A percentile compares a stretch with the other conserved stretches of the same genome.
Evolutionary conservation across 2,329 filamentous ascomycete genomes (phyloP).

Genomic region (Moelleriella libera): DNA sequence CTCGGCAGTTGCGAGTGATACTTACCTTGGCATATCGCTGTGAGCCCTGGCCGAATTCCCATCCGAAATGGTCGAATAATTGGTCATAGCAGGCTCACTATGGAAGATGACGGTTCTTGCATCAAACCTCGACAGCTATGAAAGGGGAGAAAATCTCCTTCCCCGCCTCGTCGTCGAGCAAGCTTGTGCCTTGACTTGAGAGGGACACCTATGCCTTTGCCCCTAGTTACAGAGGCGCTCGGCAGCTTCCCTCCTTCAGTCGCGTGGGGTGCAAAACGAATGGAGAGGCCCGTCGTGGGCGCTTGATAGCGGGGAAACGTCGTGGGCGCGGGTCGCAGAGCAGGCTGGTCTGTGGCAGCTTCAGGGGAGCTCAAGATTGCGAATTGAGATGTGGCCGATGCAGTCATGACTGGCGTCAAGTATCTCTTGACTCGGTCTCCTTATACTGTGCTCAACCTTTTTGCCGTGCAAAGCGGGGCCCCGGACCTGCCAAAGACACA

Average conservation of each 20-base stretch:
- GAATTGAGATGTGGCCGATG: neutral
- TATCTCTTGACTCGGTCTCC: neutral
- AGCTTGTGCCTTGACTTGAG: too few relatives aligned
- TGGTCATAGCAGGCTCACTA: constrained; percentile 30
- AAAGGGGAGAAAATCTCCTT: too few relatives aligned
- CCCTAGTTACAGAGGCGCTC: neutral
- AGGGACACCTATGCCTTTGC: neutral
- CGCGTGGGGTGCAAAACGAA: neutral
- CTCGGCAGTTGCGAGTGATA: neutral
- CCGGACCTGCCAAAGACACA: neutral
- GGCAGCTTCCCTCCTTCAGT: neutral
- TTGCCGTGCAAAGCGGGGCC: neutral
- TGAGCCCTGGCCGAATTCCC: constrained; percentile 23
- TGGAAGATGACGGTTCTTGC: neutral
- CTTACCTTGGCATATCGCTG: constrained; percentile 35
- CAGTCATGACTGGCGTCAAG: neutral
- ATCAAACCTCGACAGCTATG: too few relatives aligned
- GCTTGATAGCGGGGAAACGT: neutral
- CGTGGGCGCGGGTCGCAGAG: neutral
- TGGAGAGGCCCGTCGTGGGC: neutral
- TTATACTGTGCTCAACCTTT: neutral
- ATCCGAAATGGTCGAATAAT: constrained; percentile 38
- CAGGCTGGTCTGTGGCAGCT: too few relatives aligned
- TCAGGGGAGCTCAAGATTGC: neutral
- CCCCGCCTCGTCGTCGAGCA: too few relatives aligned